Base-by-base conservation (phyloP, 2,329 filamentous ascomycete species). In the Colletotrichum tropicale region DNA sequence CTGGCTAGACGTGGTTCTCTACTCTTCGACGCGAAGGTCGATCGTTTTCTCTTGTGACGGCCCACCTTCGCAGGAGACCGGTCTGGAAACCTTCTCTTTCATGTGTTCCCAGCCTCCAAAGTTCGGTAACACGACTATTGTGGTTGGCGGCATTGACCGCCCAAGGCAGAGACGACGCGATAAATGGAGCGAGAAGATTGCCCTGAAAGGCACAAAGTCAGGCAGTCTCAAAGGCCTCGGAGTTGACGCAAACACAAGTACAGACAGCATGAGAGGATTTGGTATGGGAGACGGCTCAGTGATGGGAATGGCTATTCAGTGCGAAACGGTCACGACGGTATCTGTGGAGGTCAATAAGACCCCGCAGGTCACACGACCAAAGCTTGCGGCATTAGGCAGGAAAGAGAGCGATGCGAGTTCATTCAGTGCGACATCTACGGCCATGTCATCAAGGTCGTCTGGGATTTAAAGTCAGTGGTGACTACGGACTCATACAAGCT, bases 1-100 rank as follows among this genome's bases (percentile, higher is more conserved):
- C 12, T 89, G 86, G 83, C 83, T 91, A 9, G 90, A 92, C 76
- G 89, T 90, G 9, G 74, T 89, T 0, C 80, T 92, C 6, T 92
- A 91, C 77, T 86, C 88, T 6, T 87, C 85, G 3, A 91, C 89
- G 0, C 84, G 89, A 36, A 85, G 87, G 21, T 84, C 86, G n/a
- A 90, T 91, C 69, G 84, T 91, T 36, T 91, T 91, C 72, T 36
- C 81, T 0, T 32, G 26, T 6, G 85, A 86, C 52, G 77, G 77
- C 3, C 83, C 84, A 6, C 84, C 86, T 1, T 81, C 81, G 0
- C 84, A 87, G 13, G 87, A 90, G 21, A 87, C 87, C 0, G 90
- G 90, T 1, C 78, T 91, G 10, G 83, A 85, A 24, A 91, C 89
- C 0, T 91, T 91, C 71, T 82, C 86, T 0, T 90, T 90, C 70